A percentile compares a stretch with the other conserved stretches of the same genome.
These are phyloP conservation scores for Lanzia echinophila DNA, from an alignment of 2,329 filamentous ascomycete genomes.

Conservation along the genomic window DNA sequence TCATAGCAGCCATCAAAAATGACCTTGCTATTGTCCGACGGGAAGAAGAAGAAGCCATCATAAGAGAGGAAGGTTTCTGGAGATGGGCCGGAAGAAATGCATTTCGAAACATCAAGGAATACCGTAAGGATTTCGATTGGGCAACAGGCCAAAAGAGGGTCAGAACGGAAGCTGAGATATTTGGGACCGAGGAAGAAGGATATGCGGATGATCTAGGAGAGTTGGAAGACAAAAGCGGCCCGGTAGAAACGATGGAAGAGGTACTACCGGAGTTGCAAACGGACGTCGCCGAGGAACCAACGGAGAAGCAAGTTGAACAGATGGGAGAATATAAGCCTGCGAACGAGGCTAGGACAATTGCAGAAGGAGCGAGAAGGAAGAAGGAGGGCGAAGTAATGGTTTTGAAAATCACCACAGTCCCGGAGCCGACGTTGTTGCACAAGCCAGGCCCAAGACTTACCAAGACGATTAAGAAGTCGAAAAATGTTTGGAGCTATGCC, in stretches of 20 bases:
- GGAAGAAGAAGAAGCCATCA: conserved; percentile 22
- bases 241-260: no score
- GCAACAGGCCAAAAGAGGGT: conserved; percentile 25
- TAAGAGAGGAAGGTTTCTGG: conserved; percentile 28
- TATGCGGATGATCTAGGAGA: background rate
- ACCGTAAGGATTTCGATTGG: conserved; percentile 23
- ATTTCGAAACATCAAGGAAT: conserved; percentile 18
- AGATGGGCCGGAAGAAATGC: conserved; percentile 27
- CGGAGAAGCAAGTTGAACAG: background rate
- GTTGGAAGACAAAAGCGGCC: background rate
- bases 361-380: background rate
- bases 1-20: conserved; percentile 22
- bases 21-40: conserved; percentile 23
- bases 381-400: background rate
- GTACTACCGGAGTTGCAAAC: no score
- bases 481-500: background rate
- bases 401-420: background rate
- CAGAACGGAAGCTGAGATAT: background rate
- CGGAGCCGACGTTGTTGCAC: background rate
- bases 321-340: background rate
- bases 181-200: background rate
- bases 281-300: background rate
- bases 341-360: background rate
- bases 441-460: background rate
- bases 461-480: background rate